Evolutionary conservation across 331 rosid species (phyloP), one percentile per base, ranked within the genome.

Genomic region (Rhamnella rubrinervis): DNA sequence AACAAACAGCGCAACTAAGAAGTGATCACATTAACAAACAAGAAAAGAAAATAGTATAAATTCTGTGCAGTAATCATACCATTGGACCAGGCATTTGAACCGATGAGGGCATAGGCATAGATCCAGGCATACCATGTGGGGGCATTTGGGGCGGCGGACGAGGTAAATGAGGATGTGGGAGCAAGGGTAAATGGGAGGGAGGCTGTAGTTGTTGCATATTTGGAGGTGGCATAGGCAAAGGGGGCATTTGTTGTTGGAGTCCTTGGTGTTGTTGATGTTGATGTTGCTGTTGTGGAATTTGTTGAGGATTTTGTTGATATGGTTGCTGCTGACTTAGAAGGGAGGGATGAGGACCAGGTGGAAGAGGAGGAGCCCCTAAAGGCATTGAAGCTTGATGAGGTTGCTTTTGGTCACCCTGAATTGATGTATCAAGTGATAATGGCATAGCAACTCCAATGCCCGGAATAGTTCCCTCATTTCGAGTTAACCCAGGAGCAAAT

Each of bases 301-400:
- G 98, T 78, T 90, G 98, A 72, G 87, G 88, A 82, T 84, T 93
- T 65, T 87, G 96, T 59, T 87, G 96, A 78, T 79, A 93, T 50
- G 85, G 81, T 67, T 85, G 96, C 74, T 93, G 98, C 83, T 93
- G 98, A 72, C 87, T 93, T 66, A 93, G 96, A 78, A 93, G 97
- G 66, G 97, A 93, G 49, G 98, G 98, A 77, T 93, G 98, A 28
- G 98, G 98, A 70, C 98, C 98, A 25, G 98, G 97, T 28, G 98
- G 98, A 53, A 93, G 97, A 81, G 97, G 97, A 65, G 98, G 98
- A 63, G 97, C 95, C 58, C 93, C 95, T 76, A 85, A 67, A 19
- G 86, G 83, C 83, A 86, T 80, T 14, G 97, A 83, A 59, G 67
- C 85, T 38, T 85, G 87, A 80, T 84, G 95, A 68, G 96, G 75